Percentiles rank a stretch among this genome's conserved stretches.
phyloP scores from a whole-genome alignment of 192 early-diverging fungal species.

The Phlyctochytrium planicorne region DNA sequence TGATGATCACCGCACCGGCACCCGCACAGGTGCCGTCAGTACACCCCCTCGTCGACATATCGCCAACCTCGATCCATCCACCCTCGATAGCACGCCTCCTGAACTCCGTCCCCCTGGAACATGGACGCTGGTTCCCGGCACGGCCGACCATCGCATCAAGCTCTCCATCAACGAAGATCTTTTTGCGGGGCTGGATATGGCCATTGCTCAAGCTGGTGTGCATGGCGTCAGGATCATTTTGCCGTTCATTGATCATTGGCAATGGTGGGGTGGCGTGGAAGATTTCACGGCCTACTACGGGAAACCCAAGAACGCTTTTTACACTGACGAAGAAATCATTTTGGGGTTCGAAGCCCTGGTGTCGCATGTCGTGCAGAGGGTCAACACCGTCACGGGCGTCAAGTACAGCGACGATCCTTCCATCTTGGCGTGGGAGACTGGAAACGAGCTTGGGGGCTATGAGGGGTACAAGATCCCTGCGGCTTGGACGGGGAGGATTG shows the following conservation, averaged over 20 bases:
- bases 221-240: slow-evolving; percentile 41
- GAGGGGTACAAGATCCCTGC: slow-evolving; percentile 18
- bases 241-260: slow-evolving; percentile 40
- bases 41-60: neutral
- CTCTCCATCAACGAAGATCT: slow-evolving; percentile 26
- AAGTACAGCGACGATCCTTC: slow-evolving; percentile 42
- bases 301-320: slow-evolving; percentile 17
- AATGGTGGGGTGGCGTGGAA: slow-evolving; percentile 41
- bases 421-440: slow-evolving; percentile 44
- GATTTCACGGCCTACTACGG: slow-evolving; percentile 21
- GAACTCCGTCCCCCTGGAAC: neutral
- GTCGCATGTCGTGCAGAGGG: slow-evolving; percentile 30
- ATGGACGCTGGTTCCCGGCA: slow-evolving; percentile 5
- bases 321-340: slow-evolving; percentile 20
- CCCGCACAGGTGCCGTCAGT: too few relatives aligned
- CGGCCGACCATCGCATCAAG: neutral
- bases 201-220: slow-evolving; percentile 20
- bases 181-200: slow-evolving; percentile 34
- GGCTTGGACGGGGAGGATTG: slow-evolving; percentile 39
- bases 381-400: slow-evolving; percentile 45
- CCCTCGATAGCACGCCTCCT: neutral
- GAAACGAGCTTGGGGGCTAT: slow-evolving; percentile 46
- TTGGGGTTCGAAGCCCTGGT: slow-evolving; percentile 33
- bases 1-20: neutral
- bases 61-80: neutral